Percentiles rank a stretch among this genome's conserved stretches.
Evolutionary conservation across 805 yeast genomes (phyloP).

Genomic region (Ogataea pilisensis): DNA sequence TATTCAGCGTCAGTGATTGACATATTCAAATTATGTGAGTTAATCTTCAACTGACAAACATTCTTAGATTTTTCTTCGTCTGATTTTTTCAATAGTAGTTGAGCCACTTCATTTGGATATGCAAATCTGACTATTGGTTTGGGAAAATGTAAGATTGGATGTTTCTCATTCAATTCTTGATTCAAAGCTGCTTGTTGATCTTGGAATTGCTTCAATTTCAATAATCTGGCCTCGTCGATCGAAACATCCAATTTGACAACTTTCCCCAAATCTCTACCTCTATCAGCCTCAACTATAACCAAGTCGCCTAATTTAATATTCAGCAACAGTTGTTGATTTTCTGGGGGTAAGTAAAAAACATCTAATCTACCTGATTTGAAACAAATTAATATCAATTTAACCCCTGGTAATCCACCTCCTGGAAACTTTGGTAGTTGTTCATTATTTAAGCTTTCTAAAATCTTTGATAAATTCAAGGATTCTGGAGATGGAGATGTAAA

Average conservation of each 20-base stretch:
- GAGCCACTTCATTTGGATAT: constrained; percentile 53
- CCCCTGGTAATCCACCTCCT: constrained; percentile 26
- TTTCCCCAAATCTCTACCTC: constrained; percentile 75
- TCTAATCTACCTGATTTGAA: constrained; percentile 80
- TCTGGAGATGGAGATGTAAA: constrained; percentile 26
- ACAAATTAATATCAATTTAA: constrained; percentile 55
- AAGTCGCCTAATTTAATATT: constrained; percentile 52
- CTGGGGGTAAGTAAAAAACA: constrained; percentile 59
- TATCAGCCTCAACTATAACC: constrained; percentile 80
- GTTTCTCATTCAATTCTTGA: constrained; percentile 29
- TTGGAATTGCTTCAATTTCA: constrained; percentile 62
- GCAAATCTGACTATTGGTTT: constrained; percentile 66
- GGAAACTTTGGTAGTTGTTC: constrained; percentile 31
- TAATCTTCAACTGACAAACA: constrained; percentile 55
- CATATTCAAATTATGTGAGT: constrained; percentile 49
- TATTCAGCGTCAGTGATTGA: constrained; percentile 72
- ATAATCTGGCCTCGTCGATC: constrained; percentile 60
- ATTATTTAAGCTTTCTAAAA: constrained; percentile 20
- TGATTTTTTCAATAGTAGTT: constrained; percentile 50
- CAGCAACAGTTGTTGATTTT: constrained; percentile 18
- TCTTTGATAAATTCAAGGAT: constrained; percentile 22
- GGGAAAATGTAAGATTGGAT: constrained; percentile 58
- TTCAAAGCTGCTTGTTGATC: constrained; percentile 66
- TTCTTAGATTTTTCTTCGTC: constrained; percentile 70
- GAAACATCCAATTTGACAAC: constrained; percentile 55